Base-by-base conservation (phyloP, 2,329 filamentous ascomycete genomes). In the Pseudogymnoascus sp. region DNA sequence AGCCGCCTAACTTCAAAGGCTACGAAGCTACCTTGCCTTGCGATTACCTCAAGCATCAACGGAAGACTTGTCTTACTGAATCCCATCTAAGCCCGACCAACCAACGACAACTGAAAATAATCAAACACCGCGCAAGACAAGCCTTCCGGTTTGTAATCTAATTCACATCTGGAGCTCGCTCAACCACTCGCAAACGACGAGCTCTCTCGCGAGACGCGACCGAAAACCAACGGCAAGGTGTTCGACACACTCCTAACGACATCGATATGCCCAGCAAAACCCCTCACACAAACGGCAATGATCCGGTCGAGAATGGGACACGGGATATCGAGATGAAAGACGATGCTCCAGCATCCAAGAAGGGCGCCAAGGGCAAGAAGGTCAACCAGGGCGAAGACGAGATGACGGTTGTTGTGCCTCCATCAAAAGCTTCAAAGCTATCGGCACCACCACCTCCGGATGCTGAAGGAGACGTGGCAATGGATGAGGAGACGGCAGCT, bases 381-480 rank as follows among this genome's bases (percentile, higher is more conserved):
- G 70, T 72, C 18, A 86, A 85, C 74, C 85, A 91, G 70, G 86
- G 81, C 70, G 86, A 86, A 62, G 84, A 84, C 61, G 87, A 90
- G 78, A 91, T 91, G 87, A 91, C 88, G 58, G 87, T 91, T 66
- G 88, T 91, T 68, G 87, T 91, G 47, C 87, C 88, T 60, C 87
- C 86, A 62, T 83, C 86, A 66, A 90, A 90, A 78, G 77, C 78
- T 69, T 77, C 80, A 64, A 79, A 84, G 75, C 75, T 81, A 62
- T 81, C 85, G 62, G 78, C 78, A 67, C 78, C 81, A 64, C 74
- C 78, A 60, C 75, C 77, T 32, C 79, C 83, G 66, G 84, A 88
- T 70, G 79, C 79, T 63, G 86, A 90, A 68, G 86, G 81, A 59
- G 89, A 92, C 72, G 79, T 90, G 65, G 77, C 79, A 66, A 91